Conservation (phyloP, 2,329 filamentous ascomycete genomes). For the Cucurbitaria berberidis region DNA sequence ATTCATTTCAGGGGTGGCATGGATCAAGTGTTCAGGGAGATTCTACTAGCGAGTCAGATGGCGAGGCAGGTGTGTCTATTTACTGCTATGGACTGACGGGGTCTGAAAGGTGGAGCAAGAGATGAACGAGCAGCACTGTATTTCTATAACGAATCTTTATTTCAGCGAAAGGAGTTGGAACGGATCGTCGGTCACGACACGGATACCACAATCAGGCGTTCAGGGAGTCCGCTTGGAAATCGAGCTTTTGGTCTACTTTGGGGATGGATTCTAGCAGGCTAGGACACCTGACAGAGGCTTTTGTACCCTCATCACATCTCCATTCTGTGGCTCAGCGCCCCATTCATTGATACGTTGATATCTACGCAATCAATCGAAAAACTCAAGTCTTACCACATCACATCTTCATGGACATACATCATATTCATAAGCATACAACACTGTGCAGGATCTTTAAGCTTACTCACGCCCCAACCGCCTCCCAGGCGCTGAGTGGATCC, state of each 20-base stretch:
- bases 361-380: constrained; percentile 1
- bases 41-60: constrained; percentile 48
- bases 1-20: constrained; percentile 47
- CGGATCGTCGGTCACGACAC: constrained; percentile 9
- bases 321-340: not conserved
- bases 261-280: not conserved
- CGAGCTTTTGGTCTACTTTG: not conserved
- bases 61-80: constrained; percentile 46
- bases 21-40: constrained; percentile 47
- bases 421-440: too few relatives aligned
- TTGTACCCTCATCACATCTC: not conserved
- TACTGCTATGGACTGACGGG: constrained; percentile 40
- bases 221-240: not conserved
- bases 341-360: not conserved
- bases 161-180: constrained; percentile 13
- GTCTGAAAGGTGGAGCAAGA: not conserved
- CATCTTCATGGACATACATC: not conserved
- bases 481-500: constrained; percentile 53
- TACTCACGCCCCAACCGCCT: constrained; percentile 39
- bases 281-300: not conserved
- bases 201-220: constrained; percentile 22
- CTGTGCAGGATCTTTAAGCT: not conserved
- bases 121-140: not conserved
- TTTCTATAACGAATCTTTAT: constrained; percentile 13
- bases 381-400: not conserved